Evolutionary conservation across 2,329 filamentous ascomycete species (phyloP), one percentile per base, ranked within the genome.

Genomic region (Purpureocillium lavendulum): DNA sequence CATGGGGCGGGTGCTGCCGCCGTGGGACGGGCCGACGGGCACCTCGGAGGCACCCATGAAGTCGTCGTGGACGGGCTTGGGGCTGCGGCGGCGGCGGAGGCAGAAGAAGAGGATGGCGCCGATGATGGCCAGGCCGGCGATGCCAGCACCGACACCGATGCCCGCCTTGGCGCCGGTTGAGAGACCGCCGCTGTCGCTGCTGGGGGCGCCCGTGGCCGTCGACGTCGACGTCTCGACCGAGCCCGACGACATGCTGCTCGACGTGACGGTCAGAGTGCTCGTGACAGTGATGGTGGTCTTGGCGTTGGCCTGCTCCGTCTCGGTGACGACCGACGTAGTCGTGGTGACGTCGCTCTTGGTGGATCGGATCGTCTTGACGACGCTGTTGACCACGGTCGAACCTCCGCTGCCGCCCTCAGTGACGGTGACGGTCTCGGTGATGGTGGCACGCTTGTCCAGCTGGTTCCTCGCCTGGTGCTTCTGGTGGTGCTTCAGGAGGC

Each of bases 161-260:
- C 65, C 65, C 33, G 61, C 62, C 58, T 67, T 66, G 44, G 64
- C 65, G 21, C 64, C 65, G 7, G 57, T 63, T 2, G 60, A 62
- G 9, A 68, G 55, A 4, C 64, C 61, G 9, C 49, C 45, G 43
- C 38, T 39, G 26, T 41, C 33, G 29, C 39, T 44, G 42, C 36
- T 45, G 34, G 35, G 42, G 14, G 37, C 38, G 43, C 51, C 52
- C 1, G 52, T 53, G 13, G 54, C 48, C 8, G 45, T 43, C 39
- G 48, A 46, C 10, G 56, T 58, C 12, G 41, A 42, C 8, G 62
- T 56, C 28, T 50, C 41, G 10, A 57, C 45, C 14, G 53, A 47
- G 34, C 53, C 57, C 16, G 56, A 59, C 16, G 51, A 51, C 17
- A 63, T 55, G 28, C 43, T 39, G 7, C 58, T 62, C 17, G 60